Evolutionary conservation across 2,329 filamentous ascomycete species (phyloP), one percentile per base, ranked within the genome.

Genomic region (Cytospora leucostoma): DNA sequence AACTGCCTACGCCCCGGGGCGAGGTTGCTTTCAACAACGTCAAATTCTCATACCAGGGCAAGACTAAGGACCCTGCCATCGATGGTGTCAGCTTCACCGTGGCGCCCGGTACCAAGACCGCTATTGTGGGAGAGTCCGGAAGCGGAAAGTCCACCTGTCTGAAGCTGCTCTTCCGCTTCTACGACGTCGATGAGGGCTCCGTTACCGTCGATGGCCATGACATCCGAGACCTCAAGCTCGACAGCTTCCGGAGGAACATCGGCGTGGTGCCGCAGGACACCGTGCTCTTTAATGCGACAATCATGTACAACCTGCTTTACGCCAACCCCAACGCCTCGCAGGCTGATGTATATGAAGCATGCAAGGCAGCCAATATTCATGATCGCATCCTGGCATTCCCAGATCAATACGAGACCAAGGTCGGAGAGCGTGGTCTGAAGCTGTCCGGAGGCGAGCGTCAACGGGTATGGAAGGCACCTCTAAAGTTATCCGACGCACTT

Each of bases 181-280:
- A 83, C 67, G 79, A 82, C 62, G 76, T 80, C 7, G 76, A 74
- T 1, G 74, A 71, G 7, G 81, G 81, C 7, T 76, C 76, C 3
- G 77, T 83, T 62, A 73, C 76, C 6, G 76, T 83, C 33, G 78
- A 83, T 58, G 78, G 78, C 0, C 74, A 79, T 13, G 87, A 96
- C 72, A 88, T 96, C 58, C 85, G 90, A 73, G 86, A 91, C 67
- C 79, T 96, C 65, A 96, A 91, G 4, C 96, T 97, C 69, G 90
- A 96, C 76, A 95, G 91, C 27, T 80, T 97, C 61, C 86, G 93
- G 67, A 83, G 84, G 65, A 89, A 93, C 73, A 96, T 97, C 71
- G 93, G 93, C 33, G 93, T 97, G 51, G 93, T 97, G n/a, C 93
- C 93, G 1, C 93, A 97, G 75, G 93, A 97, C 71, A 96, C 93